Evolutionary conservation across 768 basidiomycete species (phyloP), one percentile per base, ranked within the genome.

Genomic region (Lactarius deliciosus): DNA sequence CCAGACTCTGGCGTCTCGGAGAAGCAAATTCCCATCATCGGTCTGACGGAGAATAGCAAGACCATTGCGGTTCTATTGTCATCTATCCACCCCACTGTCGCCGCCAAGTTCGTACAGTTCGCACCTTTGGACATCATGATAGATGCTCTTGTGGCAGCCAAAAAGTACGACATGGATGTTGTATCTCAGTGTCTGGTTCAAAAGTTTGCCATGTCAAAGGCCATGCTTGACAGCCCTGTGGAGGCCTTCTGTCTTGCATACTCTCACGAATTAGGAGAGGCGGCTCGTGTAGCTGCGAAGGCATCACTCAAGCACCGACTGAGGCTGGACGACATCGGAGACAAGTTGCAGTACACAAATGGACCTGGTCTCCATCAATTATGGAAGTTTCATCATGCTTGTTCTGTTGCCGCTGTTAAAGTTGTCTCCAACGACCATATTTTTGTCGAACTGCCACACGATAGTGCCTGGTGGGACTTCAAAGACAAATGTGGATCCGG

Each of bases 331-430:
- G 9, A 3, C 38, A 22, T 63, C 8, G 62, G 50, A 15, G 45
- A 54, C 28, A 32, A 63, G 22, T 22, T 67, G 28, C 15, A 20
- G 18, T 38, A 59, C 50, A 53, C 28, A 34, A 63, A 63, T 10
- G 66, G 61, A 41, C 57, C 36, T 9, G 62, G 55, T 11, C n/a
- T 66, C 4, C 36, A 62, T 34, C 40, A 30, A 18, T 41, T 66
- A 11, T 60, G 41, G 20, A 61, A 11, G 20, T 45, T 47, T 40
- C 64, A 61, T 16, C 60, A 58, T 30, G 36, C 57, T 30, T 64
- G 57, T 30, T 64, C 63, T 20, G 45, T 8, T 5, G 25, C 45
- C 34, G 63, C 63, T 10, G 25, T 38, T 2, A 9, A 8, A 3
- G 6, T 25, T 45, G 43, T 63, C 32, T 45, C 54, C 8, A 0